Percentiles rank a stretch among this genome's conserved stretches.
These are phyloP conservation scores for Epichloe amarillans DNA, from an alignment of 2,329 filamentous ascomycete genomes.

Conservation along the genomic window DNA sequence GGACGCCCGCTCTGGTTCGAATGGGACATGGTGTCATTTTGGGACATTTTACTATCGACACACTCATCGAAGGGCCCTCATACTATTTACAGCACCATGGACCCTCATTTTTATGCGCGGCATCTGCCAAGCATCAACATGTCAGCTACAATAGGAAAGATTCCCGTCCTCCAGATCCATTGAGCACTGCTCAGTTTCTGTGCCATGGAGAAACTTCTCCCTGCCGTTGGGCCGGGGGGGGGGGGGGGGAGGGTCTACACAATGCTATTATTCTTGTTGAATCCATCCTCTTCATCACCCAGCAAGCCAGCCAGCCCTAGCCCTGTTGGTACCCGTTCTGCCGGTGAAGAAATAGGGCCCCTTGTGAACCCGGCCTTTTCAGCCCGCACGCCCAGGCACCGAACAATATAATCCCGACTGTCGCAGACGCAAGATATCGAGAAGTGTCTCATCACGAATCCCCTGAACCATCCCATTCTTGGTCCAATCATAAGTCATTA, in stretches of 20 bases:
- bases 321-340: neutral
- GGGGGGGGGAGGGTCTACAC: neutral
- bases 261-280: neutral
- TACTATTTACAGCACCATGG: neutral
- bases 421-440: slow-evolving; percentile 19
- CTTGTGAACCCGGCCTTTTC: slow-evolving; percentile 11
- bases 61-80: neutral
- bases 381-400: slow-evolving; percentile 4
- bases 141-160: neutral
- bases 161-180: neutral
- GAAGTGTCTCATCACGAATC: slow-evolving; percentile 22
- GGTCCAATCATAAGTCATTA: slow-evolving; percentile 43
- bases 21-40: neutral
- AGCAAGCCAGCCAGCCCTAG: neutral
- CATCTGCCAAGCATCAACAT: neutral
- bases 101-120: neutral
- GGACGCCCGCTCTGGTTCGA: neutral
- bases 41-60: slow-evolving; percentile 4
- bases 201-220: neutral
- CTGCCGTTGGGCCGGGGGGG: neutral
- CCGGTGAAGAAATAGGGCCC: slow-evolving; percentile 2
- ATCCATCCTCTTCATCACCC: neutral
- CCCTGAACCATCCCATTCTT: slow-evolving; percentile 16
- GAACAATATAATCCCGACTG: slow-evolving; percentile 9
- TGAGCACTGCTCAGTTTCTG: neutral